Conservation (phyloP, 2,329 filamentous ascomycete genomes). For the Blumeria hordei region DNA sequence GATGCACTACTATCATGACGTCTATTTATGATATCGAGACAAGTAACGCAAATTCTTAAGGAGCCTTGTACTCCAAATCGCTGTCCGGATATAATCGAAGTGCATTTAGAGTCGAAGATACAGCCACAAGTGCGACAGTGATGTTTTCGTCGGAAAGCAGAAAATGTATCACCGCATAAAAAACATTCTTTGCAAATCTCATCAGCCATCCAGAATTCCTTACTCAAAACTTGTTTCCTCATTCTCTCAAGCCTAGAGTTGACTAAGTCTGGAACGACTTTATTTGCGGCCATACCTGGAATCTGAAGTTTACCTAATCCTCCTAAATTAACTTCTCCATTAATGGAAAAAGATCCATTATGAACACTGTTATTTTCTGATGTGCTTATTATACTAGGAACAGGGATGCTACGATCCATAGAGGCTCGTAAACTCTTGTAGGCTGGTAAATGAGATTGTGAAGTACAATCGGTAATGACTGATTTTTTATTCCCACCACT, state of each 20-base stretch:
- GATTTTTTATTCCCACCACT: constrained; percentile 11
- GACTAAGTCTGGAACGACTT: constrained; percentile 32
- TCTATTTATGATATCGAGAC: constrained; percentile 72
- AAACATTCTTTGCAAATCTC: constrained; percentile 97
- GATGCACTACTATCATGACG: constrained; percentile 71
- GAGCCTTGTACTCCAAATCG: constrained; percentile 70
- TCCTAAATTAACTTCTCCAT: constrained; percentile 16
- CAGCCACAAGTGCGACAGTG: constrained; percentile 94
- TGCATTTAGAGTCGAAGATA: constrained; percentile 95
- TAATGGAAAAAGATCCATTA: constrained; percentile 29
- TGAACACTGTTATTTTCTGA: constrained; percentile 33
- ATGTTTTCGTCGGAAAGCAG: constrained; percentile 84
- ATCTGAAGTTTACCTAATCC: constrained; percentile 25
- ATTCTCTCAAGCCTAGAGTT: constrained; percentile 43
- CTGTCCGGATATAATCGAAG: constrained; percentile 65
- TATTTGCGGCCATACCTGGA: constrained; percentile 29
- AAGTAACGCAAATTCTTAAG: constrained; percentile 78
- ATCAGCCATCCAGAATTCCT: constrained; percentile 98
- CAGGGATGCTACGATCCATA: constrained; percentile 29
- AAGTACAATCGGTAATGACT: constrained; percentile 16
- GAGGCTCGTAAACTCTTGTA: constrained; percentile 26
- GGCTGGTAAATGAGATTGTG: constrained; percentile 21
- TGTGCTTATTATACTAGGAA: constrained; percentile 31
- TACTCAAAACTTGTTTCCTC: constrained; percentile 68
- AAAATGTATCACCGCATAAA: constrained; percentile 70